Conservation (phyloP, 176 grass and related monocot species). For the Musa schizocarpa region DNA sequence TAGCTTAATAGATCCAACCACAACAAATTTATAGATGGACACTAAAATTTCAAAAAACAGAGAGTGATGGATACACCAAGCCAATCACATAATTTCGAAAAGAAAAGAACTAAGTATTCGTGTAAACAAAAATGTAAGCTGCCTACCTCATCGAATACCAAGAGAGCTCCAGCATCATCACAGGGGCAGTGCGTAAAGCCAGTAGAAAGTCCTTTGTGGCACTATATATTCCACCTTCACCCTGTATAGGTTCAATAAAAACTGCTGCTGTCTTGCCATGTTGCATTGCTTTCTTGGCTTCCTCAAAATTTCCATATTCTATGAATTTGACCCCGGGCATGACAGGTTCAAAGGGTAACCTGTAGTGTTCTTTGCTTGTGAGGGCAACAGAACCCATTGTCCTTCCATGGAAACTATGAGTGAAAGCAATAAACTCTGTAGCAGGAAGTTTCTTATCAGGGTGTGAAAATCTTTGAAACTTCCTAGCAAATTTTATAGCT, state of each 20-base stretch:
- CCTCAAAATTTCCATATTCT: slow-evolving; percentile 54
- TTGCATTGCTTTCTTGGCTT: slow-evolving; percentile 35
- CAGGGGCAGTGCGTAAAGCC: slow-evolving; percentile 45
- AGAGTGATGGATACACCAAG: neutral
- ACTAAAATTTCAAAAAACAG: too few species aligned
- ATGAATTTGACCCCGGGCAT: slow-evolving; percentile 57
- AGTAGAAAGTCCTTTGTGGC: slow-evolving; percentile 70
- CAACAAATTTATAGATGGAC: too few species aligned
- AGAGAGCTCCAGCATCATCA: slow-evolving; percentile 51
- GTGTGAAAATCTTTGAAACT: slow-evolving; percentile 42
- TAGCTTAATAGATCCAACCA: too few species aligned
- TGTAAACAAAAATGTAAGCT: neutral
- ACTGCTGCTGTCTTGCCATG: slow-evolving; percentile 62
- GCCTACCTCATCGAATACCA: slow-evolving; percentile 92
- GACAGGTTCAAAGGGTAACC: slow-evolving; percentile 50
- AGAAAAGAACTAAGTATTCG: neutral
- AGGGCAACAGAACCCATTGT: slow-evolving; percentile 67
- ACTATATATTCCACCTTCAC: slow-evolving; percentile 82
- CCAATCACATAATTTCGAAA: neutral
- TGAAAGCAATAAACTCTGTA: slow-evolving; percentile 51
- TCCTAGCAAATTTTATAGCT: slow-evolving; percentile 68
- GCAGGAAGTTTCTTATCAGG: slow-evolving; percentile 21
- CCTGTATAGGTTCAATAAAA: slow-evolving; percentile 88
- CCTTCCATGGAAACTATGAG: slow-evolving; percentile 72
- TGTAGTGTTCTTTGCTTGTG: slow-evolving; percentile 63